Percentiles rank a stretch among this genome's conserved stretches.
phyloP scores from a whole-genome alignment of 2,329 filamentous ascomycete species.

The Xylariaceae sp. region DNA sequence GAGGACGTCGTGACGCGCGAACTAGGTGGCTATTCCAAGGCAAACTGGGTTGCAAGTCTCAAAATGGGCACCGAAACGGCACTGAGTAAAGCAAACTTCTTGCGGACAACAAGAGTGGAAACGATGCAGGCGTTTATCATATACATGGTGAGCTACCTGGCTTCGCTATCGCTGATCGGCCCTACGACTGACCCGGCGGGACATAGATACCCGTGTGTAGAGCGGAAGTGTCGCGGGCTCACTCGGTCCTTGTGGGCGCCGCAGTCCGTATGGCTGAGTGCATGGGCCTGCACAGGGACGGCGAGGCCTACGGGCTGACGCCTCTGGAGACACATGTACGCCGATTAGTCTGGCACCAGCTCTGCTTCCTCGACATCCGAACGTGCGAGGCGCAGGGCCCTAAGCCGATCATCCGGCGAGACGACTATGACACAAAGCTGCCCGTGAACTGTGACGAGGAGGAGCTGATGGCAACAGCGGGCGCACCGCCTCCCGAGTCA shows the following conservation, averaged over 20 bases:
- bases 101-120: conserved; percentile 66
- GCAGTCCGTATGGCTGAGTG: conserved; percentile 72
- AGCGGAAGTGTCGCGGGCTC: conserved; percentile 66
- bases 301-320: conserved; percentile 59
- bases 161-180: background rate
- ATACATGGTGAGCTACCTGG: conserved; percentile 57
- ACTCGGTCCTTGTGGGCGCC: conserved; percentile 67
- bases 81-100: conserved; percentile 64
- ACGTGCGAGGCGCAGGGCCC: conserved; percentile 73
- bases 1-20: conserved; percentile 48
- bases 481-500: conserved; percentile 38
- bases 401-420: conserved; percentile 63
- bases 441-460: conserved; percentile 67
- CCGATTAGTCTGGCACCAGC: conserved; percentile 70
- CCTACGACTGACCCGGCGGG: conserved; percentile 18
- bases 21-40: conserved; percentile 52
- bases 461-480: conserved; percentile 48
- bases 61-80: conserved; percentile 64
- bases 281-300: conserved; percentile 71
- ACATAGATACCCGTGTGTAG: conserved; percentile 65
- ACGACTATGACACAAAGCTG: conserved; percentile 70
- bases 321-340: conserved; percentile 68
- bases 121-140: conserved; percentile 73
- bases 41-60: conserved; percentile 56
- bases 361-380: conserved; percentile 71